These are phyloP conservation scores for Penicillium hordei DNA, from an alignment of 2,329 filamentous ascomycete species.

Conservation along the genomic window DNA sequence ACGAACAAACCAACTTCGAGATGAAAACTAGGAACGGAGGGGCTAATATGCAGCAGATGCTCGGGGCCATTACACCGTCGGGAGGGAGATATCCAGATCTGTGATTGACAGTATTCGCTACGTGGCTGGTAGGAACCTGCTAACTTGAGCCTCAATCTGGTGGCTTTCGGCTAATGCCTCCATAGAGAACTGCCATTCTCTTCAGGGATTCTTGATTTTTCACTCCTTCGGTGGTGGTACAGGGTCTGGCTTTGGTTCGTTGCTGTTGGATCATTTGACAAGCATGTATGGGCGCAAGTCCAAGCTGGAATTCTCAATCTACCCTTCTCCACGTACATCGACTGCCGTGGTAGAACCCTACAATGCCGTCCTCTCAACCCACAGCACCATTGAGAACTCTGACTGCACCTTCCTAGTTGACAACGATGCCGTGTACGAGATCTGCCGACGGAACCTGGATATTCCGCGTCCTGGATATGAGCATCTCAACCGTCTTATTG, in stretches of 20 bases:
- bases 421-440: slow-evolving; percentile 68
- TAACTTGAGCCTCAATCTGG: neutral
- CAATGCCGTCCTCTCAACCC: slow-evolving; percentile 57
- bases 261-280: slow-evolving; percentile 63
- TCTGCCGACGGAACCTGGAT: slow-evolving; percentile 64
- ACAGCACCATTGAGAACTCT: slow-evolving; percentile 66
- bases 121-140: slow-evolving; percentile 54
- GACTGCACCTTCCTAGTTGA: slow-evolving; percentile 69
- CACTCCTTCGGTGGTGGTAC: slow-evolving; percentile 69
- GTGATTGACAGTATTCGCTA: slow-evolving; percentile 65
- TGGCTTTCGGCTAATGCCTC: slow-evolving; percentile 19
- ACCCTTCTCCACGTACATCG: slow-evolving; percentile 63
- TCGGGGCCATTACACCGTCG: slow-evolving; percentile 67
- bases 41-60: slow-evolving; percentile 51
- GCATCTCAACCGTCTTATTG: slow-evolving; percentile 65
- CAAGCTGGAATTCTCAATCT: slow-evolving; percentile 67
- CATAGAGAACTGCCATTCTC: slow-evolving; percentile 63
- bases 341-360: slow-evolving; percentile 69
- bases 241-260: slow-evolving; percentile 65
- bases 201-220: slow-evolving; percentile 68
- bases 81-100: slow-evolving; percentile 64
- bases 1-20: slow-evolving; percentile 20
- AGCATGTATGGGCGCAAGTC: slow-evolving; percentile 68
- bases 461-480: slow-evolving; percentile 65
- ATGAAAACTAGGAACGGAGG: neutral